Evolutionary conservation across 23 red algal genomes (phyloP), one percentile per base, ranked within the genome.

Genomic region (Agarophyton chilense): DNA sequence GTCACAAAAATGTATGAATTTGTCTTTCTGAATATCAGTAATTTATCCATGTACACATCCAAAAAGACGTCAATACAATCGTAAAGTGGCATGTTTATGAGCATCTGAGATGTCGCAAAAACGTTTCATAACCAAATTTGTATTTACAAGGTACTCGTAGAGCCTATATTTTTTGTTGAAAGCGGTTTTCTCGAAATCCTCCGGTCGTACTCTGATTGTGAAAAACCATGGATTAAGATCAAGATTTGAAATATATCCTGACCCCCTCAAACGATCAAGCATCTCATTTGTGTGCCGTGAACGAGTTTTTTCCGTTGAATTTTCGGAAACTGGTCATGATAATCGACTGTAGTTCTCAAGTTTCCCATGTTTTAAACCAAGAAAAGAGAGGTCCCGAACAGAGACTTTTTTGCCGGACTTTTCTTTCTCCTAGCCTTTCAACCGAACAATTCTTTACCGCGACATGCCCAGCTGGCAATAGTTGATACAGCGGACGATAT

Each of bases 11-110:
- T n/a, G n/a, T 61, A 1, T 24, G 62, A 0, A 24, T 65, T 0
- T 19, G 19, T 39, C 22, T 82, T 82, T 24, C 78, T 82, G 52
- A 61, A 82, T 13, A 82, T 82, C 17, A 82, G 47, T 6, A 82
- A 13, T 62, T 82, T 33, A 0, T 82, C 52, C 19, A 82, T 3
- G 41, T 82, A 82, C 13, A 63, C 0, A 42, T 32, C 52, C 0
- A 82, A 32, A 61, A 82, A 82, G 0, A 56, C 68, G 42, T 74
- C 68, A n/a, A 74, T 38, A 24, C 34, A 74, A 9, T 74, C 68
- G 33, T 74, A n/a, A n/a, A 74, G 9, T 5, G 34, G 4, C 5
- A 6, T 7, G 21, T 74, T 39, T 24, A 74, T 74, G 22, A 74
- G 68, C 34, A 24, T 36, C 34, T 74, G 68, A 74, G 34, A 47